These are phyloP conservation scores for Trypanosoma congolense DNA, from an alignment of 208 protist genomes.

Conservation along the genomic window DNA sequence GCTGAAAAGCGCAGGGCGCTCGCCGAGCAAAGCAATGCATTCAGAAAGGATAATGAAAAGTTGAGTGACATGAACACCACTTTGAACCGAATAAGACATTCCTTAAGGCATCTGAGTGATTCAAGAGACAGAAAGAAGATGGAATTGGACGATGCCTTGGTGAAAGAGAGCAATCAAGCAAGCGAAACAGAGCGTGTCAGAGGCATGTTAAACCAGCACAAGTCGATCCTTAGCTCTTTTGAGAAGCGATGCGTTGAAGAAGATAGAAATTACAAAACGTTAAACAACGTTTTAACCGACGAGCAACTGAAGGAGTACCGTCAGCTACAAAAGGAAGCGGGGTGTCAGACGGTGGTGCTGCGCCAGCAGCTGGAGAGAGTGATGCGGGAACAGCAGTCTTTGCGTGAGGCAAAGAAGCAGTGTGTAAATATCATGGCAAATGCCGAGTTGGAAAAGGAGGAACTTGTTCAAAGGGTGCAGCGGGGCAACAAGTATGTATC, in stretches of 20 bases:
- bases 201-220: conserved; percentile 59
- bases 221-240: conserved; percentile 46
- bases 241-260: conserved; percentile 59
- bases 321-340: conserved; percentile 71
- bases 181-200: conserved; percentile 61
- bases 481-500: conserved; percentile 20
- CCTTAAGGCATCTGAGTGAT: conserved; percentile 56
- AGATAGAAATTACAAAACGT: conserved; percentile 33
- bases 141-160: conserved; percentile 46
- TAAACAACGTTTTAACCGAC: conserved; percentile 33
- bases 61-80: conserved; percentile 63
- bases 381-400: conserved; percentile 54
- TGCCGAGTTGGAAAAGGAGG: conserved; percentile 40
- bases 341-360: conserved; percentile 76
- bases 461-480: conserved; percentile 40
- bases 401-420: conserved; percentile 56
- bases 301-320: conserved; percentile 73
- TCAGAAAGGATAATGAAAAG: conserved; percentile 50
- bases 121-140: conserved; percentile 54
- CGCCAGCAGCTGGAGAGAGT: conserved; percentile 72
- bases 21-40: conserved; percentile 67
- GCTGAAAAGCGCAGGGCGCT: conserved; percentile 71
- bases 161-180: conserved; percentile 46
- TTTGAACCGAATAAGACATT: conserved; percentile 59
- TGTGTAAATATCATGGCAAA: conserved; percentile 49